Evolutionary conservation across 129 eudicot genomes (phyloP), one percentile per base, ranked within the genome.

Genomic region (Heracleum sosnowskyi): DNA sequence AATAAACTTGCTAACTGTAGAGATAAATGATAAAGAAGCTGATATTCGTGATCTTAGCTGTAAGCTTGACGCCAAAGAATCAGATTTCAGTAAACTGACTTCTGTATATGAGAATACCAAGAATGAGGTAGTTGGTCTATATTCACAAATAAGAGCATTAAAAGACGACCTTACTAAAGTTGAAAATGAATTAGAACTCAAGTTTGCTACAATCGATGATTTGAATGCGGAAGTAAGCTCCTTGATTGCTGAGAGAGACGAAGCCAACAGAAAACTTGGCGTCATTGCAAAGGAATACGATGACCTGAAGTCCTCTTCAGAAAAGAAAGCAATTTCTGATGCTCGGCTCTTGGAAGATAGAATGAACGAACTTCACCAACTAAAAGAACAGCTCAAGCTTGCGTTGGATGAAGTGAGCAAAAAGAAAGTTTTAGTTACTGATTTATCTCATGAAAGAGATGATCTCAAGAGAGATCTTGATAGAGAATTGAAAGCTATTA

Each of bases 11-110:
- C 89, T 92, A 41, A 87, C 78, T 26, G 76, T 60, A 10, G 99
- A 96, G 77, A 85, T 92, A 60, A 87, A 86, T 60, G 87, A 82
- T 76, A 96, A 92, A 85, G 97, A 90, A 40, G 91, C 84, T 37
- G 77, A 81, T 69, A 40, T 92, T 66, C 83, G 69, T 5, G 74
- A 70, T 44, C 82, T 90, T 20, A 45, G 76, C 63, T 86, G 91
- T 22, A 68, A 81, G n/a, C 83, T 96, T 60, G 84, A 88, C 17
- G 83, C 69, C 33, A 89, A 89, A 81, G 97, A 92, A 79, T 77
- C 75, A 4, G 91, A 90, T 85, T 82, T 87, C 37, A 68, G 81
- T 71, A 78, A 86, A 18, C 76, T 90, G 76, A 85, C 80, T 76
- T 79, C 80, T n/a, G 44, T 44, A 4, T 88, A 85, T 85, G 85